phyloP scores from a whole-genome alignment of 495 filamentous ascomycete genomes.

The Hyaloscypha finlandica region DNA sequence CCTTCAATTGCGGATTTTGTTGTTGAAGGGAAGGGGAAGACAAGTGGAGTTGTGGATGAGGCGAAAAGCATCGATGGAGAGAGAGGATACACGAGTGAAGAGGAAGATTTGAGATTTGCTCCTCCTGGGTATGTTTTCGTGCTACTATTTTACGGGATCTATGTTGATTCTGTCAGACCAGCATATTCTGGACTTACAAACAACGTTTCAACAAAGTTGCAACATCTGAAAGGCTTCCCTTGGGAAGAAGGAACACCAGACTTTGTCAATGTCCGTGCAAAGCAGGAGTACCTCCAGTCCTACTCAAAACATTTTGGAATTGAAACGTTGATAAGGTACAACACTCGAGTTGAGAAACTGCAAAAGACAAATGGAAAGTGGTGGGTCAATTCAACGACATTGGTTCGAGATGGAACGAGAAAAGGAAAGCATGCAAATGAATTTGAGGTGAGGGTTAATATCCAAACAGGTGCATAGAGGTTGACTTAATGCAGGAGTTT shows the following conservation, averaged over 20 bases:
- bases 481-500: constrained; percentile 41
- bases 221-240: constrained; percentile 56
- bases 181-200: constrained; percentile 64
- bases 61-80: neutral
- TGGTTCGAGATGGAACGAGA: constrained; percentile 22
- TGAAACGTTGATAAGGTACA: constrained; percentile 50
- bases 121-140: constrained; percentile 43
- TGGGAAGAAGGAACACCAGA: constrained; percentile 62
- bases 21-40: neutral
- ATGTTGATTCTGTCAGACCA: constrained; percentile 36
- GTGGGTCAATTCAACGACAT: constrained; percentile 47
- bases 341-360: constrained; percentile 61
- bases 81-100: constrained; percentile 10
- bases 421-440: constrained; percentile 30
- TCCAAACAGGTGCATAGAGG: neutral
- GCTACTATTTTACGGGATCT: neutral
- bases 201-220: constrained; percentile 64
- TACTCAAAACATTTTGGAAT: constrained; percentile 52
- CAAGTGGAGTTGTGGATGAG: neutral
- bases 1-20: constrained; percentile 20
- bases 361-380: constrained; percentile 50
- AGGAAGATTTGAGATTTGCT: constrained; percentile 43
- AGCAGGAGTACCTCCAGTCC: constrained; percentile 61
- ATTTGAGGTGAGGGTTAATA: constrained; percentile 13
- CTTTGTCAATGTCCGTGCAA: constrained; percentile 54